Base-by-base conservation (phyloP, 1,284 basidiomycete species). In the Austroboletus novae-zelandiae region DNA sequence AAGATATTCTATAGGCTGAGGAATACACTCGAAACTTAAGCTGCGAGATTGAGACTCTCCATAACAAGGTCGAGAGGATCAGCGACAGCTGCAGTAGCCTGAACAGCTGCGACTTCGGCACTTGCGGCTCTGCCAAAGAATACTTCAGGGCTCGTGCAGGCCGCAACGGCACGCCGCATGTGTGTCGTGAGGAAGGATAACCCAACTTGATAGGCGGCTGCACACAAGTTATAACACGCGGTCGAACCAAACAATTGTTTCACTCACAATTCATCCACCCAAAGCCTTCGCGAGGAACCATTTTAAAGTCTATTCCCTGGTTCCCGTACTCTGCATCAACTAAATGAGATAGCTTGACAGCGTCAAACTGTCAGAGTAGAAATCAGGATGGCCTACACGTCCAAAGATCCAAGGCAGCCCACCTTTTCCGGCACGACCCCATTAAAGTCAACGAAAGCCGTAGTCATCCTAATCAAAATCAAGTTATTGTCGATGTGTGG, bases 311-410 rank as follows among this genome's bases (percentile, higher is more conserved):
- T 60, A 95, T 80, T 48, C 96, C 96, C 71, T 99, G 96, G 71
- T 98, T 99, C 13, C 96, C 97, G 68, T 98, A 98, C 74, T 99
- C 96, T 40, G 96, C 96, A 64, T 96, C 94, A 5, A 99, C 95
- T 53, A 98, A 78, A 71, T 98, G 95, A 4, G 91, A 94, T 18
- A 96, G 78, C 67, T 88, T 91, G 59, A 98, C 96, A 0, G 94
- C 96, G 64, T 99, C 95, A 67, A 98, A 98, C 86, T 90, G 57
- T 3, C 52, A 39, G 52, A 40, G 20, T 31, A 40, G 37, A 18
- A 13, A 40, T 61, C 4, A 63, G 45, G 37, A 39, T 3, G 10
- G 25, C 29, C n/a, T 5, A 2, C 14, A 9, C 4, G 8, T 11
- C 4, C 13, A 10, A 9, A 7, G 27, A 35, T 37, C 7, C 4